Percentiles rank a stretch among this genome's conserved stretches.
These are phyloP conservation scores for Solanum pinnatisectum DNA, from an alignment of 257 asterid species.

Conservation along the genomic window DNA sequence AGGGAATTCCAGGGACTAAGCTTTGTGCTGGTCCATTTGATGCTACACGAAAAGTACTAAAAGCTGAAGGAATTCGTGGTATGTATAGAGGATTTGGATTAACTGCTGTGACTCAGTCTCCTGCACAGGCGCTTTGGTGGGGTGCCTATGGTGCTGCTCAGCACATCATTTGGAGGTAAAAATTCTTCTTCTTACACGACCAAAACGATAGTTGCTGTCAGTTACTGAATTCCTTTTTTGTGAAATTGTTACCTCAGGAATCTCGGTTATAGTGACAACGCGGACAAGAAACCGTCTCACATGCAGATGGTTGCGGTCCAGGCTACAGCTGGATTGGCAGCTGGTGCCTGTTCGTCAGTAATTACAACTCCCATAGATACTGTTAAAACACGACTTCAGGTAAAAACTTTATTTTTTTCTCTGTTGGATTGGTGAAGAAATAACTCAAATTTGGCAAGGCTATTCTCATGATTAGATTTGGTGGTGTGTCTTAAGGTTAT, in stretches of 20 bases:
- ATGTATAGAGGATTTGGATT: conserved; percentile 87
- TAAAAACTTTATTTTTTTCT: conserved; percentile 3
- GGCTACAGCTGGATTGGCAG: conserved; percentile 79
- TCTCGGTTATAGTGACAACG: conserved; percentile 51
- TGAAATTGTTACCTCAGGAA: conserved; percentile 24
- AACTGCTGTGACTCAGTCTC: conserved; percentile 63
- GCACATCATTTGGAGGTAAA: conserved; percentile 77
- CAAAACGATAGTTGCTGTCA: neutral
- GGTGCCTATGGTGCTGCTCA: conserved; percentile 88
- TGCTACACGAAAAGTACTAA: conserved; percentile 45
- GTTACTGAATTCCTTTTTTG: neutral
- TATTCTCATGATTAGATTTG: neutral
- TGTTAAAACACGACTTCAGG: conserved; percentile 89
- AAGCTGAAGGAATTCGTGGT: conserved; percentile 77
- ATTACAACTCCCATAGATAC: conserved; percentile 82
- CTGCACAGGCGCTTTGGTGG: conserved; percentile 99
- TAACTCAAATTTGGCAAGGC: neutral
- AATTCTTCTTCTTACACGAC: neutral
- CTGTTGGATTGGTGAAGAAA: neutral
- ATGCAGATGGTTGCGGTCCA: conserved; percentile 60
- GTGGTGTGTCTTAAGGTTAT: conserved; percentile 44
- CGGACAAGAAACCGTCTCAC: conserved; percentile 63
- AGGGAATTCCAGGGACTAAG: conserved; percentile 78
- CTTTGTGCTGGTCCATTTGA: conserved; percentile 70
- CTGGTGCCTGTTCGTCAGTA: conserved; percentile 84